Conservation (phyloP, 495 filamentous ascomycete species). For the Xylaria flabelliformis region DNA sequence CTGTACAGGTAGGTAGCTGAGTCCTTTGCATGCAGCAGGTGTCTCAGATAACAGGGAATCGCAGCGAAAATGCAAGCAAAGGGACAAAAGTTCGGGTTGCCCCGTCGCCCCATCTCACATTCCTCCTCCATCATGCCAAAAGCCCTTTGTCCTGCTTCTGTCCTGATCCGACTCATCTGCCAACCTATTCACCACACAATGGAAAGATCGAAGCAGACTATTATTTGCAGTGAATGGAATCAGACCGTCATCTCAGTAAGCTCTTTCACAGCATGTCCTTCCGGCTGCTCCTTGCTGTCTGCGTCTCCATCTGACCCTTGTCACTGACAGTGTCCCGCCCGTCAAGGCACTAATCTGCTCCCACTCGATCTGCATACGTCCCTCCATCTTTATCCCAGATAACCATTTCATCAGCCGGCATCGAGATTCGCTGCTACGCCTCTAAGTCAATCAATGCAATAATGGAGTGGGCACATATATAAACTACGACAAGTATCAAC, state of each 20-base stretch:
- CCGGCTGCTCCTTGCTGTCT: not conserved
- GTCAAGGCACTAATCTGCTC: not conserved
- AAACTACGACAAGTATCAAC: not conserved
- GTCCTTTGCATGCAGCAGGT: not conserved
- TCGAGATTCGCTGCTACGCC: not conserved
- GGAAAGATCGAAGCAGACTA: not conserved
- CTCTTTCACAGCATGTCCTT: not conserved
- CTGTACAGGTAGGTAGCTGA: not conserved
- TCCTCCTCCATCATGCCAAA: constrained; percentile 19
- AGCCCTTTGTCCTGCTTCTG: constrained; percentile 1
- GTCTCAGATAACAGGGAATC: constrained; percentile 15
- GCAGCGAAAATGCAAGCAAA: constrained; percentile 1
- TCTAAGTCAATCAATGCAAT: not conserved
- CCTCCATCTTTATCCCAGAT: not conserved
- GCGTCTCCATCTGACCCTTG: not conserved
- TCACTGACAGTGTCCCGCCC: constrained; percentile 1
- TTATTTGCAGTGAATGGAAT: not conserved
- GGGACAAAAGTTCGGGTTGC: constrained; percentile 14
- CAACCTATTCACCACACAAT: constrained; percentile 8
- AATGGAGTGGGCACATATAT: not conserved
- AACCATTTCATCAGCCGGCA: not conserved
- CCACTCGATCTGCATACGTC: not conserved
- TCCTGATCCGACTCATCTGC: not conserved
- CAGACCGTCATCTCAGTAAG: not conserved
- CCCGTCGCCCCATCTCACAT: constrained; percentile 8